These are phyloP conservation scores for Aspergillus latus DNA, from an alignment of 2,329 filamentous ascomycete genomes.

Conservation along the genomic window DNA sequence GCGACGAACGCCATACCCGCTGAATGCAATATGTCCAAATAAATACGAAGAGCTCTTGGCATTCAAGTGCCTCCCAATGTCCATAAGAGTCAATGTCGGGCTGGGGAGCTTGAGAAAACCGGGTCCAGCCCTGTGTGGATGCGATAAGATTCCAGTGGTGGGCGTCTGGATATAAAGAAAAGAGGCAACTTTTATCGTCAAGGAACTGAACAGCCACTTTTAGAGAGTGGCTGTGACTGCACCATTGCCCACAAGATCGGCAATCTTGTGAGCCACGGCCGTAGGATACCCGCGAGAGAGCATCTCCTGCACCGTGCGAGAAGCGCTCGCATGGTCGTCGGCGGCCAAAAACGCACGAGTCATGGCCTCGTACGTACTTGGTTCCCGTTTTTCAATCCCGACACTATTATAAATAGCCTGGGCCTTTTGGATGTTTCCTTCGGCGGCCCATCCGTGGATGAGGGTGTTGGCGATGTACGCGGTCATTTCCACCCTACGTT, in stretches of 20 bases:
- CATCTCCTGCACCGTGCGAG: slow-evolving; percentile 84
- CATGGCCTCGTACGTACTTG: slow-evolving; percentile 99
- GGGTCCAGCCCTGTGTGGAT: slow-evolving; percentile 38
- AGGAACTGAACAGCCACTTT: slow-evolving; percentile 10
- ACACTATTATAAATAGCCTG: slow-evolving; percentile 78
- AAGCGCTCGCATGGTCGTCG: slow-evolving; percentile 74
- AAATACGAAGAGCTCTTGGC: slow-evolving; percentile 14
- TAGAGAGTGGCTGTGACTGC: slow-evolving; percentile 27
- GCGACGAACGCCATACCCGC: slow-evolving; percentile 24
- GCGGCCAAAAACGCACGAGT: slow-evolving; percentile 85
- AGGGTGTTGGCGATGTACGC: slow-evolving; percentile 98
- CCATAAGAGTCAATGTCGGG: slow-evolving; percentile 25
- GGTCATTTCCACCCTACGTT: slow-evolving; percentile 76
- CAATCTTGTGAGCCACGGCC: slow-evolving; percentile 89
- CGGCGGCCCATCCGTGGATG: slow-evolving; percentile 92
- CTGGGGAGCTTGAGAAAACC: slow-evolving; percentile 30
- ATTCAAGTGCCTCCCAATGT: slow-evolving; percentile 28
- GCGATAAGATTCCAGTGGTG: slow-evolving; percentile 10
- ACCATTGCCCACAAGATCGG: slow-evolving; percentile 71
- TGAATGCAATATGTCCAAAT: slow-evolving; percentile 24
- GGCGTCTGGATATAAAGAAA: slow-evolving; percentile 13
- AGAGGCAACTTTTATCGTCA: slow-evolving; percentile 18
- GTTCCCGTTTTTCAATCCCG: slow-evolving; percentile 76
- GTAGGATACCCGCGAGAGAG: slow-evolving; percentile 83
- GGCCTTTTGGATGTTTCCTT: slow-evolving; percentile 76